A percentile compares a stretch with the other conserved stretches of the same genome.
These are phyloP conservation scores for Lactuca saligna DNA, from an alignment of 129 eudicot genomes.

Conservation along the genomic window DNA sequence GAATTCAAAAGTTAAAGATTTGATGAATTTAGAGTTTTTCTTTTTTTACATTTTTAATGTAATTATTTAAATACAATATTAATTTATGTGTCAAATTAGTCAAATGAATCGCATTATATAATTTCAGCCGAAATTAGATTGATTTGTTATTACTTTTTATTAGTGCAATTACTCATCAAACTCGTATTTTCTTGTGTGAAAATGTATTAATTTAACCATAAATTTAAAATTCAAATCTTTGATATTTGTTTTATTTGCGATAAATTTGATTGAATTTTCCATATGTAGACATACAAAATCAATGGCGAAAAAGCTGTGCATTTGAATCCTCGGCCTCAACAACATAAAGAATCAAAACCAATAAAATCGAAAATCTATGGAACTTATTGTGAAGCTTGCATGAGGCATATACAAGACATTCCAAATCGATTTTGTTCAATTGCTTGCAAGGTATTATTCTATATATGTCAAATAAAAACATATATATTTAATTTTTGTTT, in stretches of 20 bases:
- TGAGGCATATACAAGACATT: slow-evolving; percentile 65
- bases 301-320: slow-evolving; percentile 79
- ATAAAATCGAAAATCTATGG: slow-evolving; percentile 47
- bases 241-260: neutral
- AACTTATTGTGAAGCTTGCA: slow-evolving; percentile 64
- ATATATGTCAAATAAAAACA: neutral
- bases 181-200: neutral
- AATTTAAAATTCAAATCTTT: neutral
- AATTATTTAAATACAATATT: neutral
- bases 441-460: slow-evolving; percentile 61
- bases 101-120: too few relatives aligned
- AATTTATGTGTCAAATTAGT: neutral
- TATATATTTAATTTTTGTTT: neutral
- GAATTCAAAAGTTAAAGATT: neutral
- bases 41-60: neutral
- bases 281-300: slow-evolving; percentile 60
- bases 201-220: neutral
- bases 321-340: slow-evolving; percentile 77
- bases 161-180: neutral
- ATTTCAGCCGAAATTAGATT: neutral
- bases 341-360: slow-evolving; percentile 37
- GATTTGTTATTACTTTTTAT: neutral
- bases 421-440: slow-evolving; percentile 78
- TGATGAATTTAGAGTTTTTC: slow-evolving; percentile 8
- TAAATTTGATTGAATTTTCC: neutral